Base-by-base conservation (phyloP, 2,329 filamentous ascomycete genomes). In the Diaporthe batatas region DNA sequence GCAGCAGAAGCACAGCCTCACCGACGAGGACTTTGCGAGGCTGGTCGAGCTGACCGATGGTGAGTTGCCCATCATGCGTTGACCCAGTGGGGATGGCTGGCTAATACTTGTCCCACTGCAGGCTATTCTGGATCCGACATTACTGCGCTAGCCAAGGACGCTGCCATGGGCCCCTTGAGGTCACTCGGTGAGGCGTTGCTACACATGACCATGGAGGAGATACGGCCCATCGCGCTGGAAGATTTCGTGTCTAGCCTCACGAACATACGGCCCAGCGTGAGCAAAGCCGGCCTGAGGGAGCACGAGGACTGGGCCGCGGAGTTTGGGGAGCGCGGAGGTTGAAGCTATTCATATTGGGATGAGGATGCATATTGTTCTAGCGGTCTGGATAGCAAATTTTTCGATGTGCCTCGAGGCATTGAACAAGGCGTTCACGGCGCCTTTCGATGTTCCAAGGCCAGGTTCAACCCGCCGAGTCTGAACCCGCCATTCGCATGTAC, bases 81-180 rank as follows among this genome's bases (percentile, higher is more conserved):
- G 11, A 23, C 8, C n/a, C 2, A 10, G 0, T 6, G 14, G 11
- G 18, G 21, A n/a, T n/a, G 32, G 21, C 21, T 34, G 73, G 34
- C 72, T 77, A 54, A 68, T 54, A 11, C 42, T 51, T 67, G 70
- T 59, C 51, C 29, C 42, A 71, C 16, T 21, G 14, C 8, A 98
- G 95, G 95, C n/a, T 99, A 98, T 83, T 98, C 95, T 11, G 96
- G 96, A 57, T 98, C 95, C 2, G 96, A 99, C 79, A 98, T 99
- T 76, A 98, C 96, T 29, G 95, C 96, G 1, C 86, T 99, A 11
- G 96, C 96, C 10, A 99, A 99, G 83, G 96, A 99, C 80, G 96
- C 96, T 11, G 96, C 96, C 3, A 99, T 99, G 96, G 96, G 96
- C 0, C 96, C 96, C 0, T 85, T 99, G 16, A 90, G 96, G 42